Percentiles rank a stretch among this genome's conserved stretches.
Conservation (phyloP, 73 alveolate species). For the Urostyla sp. region DNA sequence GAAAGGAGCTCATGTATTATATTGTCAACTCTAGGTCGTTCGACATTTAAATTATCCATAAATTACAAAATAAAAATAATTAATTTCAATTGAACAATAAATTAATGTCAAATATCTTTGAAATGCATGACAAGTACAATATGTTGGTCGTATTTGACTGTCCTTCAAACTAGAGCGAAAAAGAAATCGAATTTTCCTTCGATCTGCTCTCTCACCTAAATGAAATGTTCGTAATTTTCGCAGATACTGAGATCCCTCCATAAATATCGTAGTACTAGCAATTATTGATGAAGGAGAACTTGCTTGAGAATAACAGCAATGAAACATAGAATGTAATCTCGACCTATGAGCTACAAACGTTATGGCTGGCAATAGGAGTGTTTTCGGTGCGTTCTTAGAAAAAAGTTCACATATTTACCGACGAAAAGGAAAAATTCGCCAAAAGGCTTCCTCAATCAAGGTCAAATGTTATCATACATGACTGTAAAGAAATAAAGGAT, state of each 20-base stretch:
- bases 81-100: too few species aligned
- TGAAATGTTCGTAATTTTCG: constrained; percentile 1
- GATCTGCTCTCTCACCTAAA: background rate
- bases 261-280: background rate
- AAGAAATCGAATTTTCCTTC: background rate
- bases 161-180: background rate
- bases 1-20: too few species aligned
- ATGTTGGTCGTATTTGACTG: constrained; percentile 29
- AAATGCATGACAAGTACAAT: background rate
- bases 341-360: constrained; percentile 5
- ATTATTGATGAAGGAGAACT: background rate
- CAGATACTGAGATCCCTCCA: constrained; percentile 29
- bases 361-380: constrained; percentile 26
- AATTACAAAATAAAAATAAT: too few species aligned
- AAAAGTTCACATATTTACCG: constrained; percentile 38
- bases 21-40: too few species aligned
- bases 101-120: too few species aligned
- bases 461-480: constrained; percentile 1
- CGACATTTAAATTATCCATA: too few species aligned
- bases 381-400: constrained; percentile 10
- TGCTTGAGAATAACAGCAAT: background rate
- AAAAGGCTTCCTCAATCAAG: background rate
- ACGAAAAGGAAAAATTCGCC: constrained; percentile 4
- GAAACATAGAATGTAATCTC: constrained; percentile 17
- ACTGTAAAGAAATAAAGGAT: background rate